Conservation (phyloP, 1,284 basidiomycete genomes). For the Volvariella surrecta region DNA sequence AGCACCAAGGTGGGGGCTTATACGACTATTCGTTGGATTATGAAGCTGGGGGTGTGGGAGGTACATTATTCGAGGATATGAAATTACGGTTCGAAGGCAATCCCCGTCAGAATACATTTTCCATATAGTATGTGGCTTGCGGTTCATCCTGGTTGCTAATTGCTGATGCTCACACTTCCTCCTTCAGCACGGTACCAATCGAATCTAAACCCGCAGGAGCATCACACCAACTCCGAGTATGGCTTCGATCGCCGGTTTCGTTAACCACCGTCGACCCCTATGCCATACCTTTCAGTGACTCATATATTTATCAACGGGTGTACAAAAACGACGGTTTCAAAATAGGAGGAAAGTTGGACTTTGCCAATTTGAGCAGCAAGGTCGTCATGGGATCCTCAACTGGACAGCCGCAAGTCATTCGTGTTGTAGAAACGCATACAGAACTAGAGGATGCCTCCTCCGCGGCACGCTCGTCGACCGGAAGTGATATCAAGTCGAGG, state of each 20-base stretch:
- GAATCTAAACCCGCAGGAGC: constrained; percentile 41
- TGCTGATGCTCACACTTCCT: constrained; percentile 1
- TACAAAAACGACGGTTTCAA: constrained; percentile 55
- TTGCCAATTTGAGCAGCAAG: constrained; percentile 34
- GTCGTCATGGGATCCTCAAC: constrained; percentile 37
- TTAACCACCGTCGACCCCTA: constrained; percentile 20
- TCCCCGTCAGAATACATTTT: constrained; percentile 38
- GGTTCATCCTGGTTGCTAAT: background rate
- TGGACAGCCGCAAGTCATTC: constrained; percentile 19
- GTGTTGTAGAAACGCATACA: constrained; percentile 9
- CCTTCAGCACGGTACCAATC: constrained; percentile 39
- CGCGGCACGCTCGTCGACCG: constrained; percentile 1
- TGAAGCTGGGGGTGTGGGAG: constrained; percentile 48
- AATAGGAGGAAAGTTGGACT: constrained; percentile 43
- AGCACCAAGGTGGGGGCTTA: constrained; percentile 25
- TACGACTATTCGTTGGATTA: constrained; percentile 50
- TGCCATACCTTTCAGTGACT: constrained; percentile 30
- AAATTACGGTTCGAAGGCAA: constrained; percentile 40
- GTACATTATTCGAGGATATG: constrained; percentile 40
- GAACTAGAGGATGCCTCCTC: background rate
- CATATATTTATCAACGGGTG: constrained; percentile 49
- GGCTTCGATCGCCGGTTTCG: constrained; percentile 34
- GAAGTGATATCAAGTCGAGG: constrained; percentile 7
- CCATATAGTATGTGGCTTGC: constrained; percentile 47
- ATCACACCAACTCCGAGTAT: constrained; percentile 49